phyloP scores from a whole-genome alignment of 768 basidiomycete genomes.

The Lentinus brumalis region DNA sequence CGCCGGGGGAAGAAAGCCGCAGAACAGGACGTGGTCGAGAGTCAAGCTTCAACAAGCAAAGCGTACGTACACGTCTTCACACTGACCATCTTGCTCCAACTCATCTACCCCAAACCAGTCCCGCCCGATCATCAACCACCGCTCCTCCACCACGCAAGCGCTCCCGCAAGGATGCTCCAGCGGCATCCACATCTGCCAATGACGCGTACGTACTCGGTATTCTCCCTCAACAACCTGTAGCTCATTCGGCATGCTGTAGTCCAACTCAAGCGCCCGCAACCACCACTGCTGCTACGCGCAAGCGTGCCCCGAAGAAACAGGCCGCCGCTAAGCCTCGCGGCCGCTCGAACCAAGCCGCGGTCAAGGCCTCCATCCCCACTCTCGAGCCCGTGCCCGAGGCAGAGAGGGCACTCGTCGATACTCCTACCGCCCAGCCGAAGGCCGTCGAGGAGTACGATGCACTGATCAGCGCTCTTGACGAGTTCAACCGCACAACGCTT shows the following conservation, averaged over 20 bases:
- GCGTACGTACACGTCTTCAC: not conserved
- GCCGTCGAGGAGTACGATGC: not conserved
- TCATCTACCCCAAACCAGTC: not conserved
- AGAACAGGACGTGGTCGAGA: not conserved
- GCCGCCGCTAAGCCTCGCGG: not conserved
- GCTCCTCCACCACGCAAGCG: not conserved
- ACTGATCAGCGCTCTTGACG: not conserved
- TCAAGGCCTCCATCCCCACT: not conserved
- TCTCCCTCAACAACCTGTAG: not conserved
- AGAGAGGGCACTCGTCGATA: not conserved
- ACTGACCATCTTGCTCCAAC: not conserved
- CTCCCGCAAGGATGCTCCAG: not conserved
- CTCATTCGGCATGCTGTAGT: not conserved
- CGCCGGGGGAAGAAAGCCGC: not conserved
- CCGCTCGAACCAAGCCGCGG: not conserved
- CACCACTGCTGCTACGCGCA: not conserved
- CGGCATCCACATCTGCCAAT: not conserved
- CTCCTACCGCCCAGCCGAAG: not conserved
- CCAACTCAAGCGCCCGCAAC: not conserved
- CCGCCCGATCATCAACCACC: not conserved
- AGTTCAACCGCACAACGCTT: not conserved
- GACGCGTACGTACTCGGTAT: not conserved
- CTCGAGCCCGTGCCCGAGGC: not conserved
- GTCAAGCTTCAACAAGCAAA: not conserved
- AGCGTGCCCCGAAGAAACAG: not conserved